Percentiles rank a stretch among this genome's conserved stretches.
Evolutionary conservation across 164 flowering plant species (phyloP).

Genomic region (Vitis amurensis): DNA sequence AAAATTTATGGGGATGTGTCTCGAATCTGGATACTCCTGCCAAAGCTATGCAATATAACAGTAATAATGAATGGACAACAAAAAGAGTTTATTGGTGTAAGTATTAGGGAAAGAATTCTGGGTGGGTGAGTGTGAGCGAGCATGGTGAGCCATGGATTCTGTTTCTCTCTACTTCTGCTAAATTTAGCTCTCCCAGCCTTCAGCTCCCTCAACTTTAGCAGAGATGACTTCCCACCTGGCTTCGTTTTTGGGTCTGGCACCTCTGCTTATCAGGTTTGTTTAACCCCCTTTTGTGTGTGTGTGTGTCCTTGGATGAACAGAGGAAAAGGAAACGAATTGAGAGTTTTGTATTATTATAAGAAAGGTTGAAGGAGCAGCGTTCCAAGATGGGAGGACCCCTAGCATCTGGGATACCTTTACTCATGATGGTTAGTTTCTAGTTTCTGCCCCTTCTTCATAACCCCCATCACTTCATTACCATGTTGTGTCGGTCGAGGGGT

Average conservation of each 20-base stretch:
- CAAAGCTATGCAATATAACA: no score
- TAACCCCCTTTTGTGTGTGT: not conserved
- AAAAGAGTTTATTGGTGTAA: no score
- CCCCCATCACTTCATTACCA: not conserved
- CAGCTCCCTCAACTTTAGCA: conserved; percentile 13
- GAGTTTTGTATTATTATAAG: no score
- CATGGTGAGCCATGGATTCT: not conserved
- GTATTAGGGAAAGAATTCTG: no score
- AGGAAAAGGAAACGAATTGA: no score
- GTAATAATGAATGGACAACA: no score
- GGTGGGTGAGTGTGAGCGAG: no score
- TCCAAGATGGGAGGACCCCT: conserved; percentile 49
- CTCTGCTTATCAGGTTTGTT: conserved; percentile 50
- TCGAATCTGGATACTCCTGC: no score
- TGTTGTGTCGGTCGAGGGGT: no score
- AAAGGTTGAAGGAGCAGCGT: conserved; percentile 44
- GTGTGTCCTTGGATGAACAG: no score
- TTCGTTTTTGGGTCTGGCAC: conserved; percentile 50
- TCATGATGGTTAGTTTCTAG: conserved; percentile 21
- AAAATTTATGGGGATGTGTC: no score
- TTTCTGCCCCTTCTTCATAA: no score
- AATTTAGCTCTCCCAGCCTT: conserved; percentile 1
- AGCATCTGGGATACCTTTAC: conserved; percentile 46
- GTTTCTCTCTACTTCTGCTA: conserved; percentile 10
- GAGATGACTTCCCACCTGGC: conserved; percentile 39